Evolutionary conservation across 805 yeast genomes (phyloP).

Genomic region (Ogataea nonfermentans): DNA sequence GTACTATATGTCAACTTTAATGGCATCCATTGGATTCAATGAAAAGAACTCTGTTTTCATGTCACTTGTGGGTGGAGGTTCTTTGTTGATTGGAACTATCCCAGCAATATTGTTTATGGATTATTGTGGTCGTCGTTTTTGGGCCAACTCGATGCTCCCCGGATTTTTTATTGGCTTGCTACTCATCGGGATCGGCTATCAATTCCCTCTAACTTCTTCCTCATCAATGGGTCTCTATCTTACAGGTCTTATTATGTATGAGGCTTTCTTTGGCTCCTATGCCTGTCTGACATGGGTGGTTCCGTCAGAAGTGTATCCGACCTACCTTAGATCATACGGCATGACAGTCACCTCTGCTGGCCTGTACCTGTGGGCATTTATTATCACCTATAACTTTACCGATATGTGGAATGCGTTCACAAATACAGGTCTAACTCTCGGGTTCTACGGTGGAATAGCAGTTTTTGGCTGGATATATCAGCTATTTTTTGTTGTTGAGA

Average conservation of each 20-base stretch:
- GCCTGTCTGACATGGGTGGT: conserved; percentile 68
- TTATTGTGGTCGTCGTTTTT: conserved; percentile 53
- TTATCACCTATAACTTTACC: conserved; percentile 64
- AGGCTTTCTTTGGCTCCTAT: conserved; percentile 65
- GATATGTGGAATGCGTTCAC: conserved; percentile 57
- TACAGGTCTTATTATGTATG: conserved; percentile 61
- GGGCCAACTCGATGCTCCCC: conserved; percentile 55
- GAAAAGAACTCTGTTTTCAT: conserved; percentile 54
- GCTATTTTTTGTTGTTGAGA: conserved; percentile 63
- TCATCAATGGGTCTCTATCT: conserved; percentile 60
- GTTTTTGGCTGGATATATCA: conserved; percentile 55
- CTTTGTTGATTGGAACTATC: conserved; percentile 59
- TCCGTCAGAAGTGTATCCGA: conserved; percentile 62
- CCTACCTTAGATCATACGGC: conserved; percentile 59
- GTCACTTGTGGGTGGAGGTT: conserved; percentile 70
- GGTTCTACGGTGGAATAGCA: conserved; percentile 69
- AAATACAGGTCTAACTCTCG: conserved; percentile 58
- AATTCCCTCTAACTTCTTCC: conserved; percentile 38
- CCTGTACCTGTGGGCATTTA: conserved; percentile 60
- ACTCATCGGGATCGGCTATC: conserved; percentile 58
- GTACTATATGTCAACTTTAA: conserved; percentile 61
- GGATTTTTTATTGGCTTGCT: conserved; percentile 61
- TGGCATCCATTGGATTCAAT: conserved; percentile 53
- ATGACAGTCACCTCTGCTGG: conserved; percentile 60
- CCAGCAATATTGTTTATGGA: conserved; percentile 64